phyloP scores from a whole-genome alignment of 371 early-diverging fungal species.

The Syncephalis fuscata region DNA sequence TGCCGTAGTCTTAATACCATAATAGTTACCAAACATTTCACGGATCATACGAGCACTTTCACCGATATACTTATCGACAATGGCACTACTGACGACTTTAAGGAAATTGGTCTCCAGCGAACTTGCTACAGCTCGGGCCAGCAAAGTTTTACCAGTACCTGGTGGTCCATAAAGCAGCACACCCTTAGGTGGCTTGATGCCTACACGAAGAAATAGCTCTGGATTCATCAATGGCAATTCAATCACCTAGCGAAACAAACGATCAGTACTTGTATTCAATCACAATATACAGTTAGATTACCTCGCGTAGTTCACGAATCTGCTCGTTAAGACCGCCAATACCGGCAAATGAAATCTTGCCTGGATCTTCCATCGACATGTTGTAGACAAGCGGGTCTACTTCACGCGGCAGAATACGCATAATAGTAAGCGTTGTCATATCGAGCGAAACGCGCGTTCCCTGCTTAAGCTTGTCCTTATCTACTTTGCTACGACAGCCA shows the following conservation, averaged over 20 bases:
- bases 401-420: conserved; percentile 96
- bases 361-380: conserved; percentile 98
- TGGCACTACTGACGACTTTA: conserved; percentile 92
- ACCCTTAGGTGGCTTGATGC: conserved; percentile 93
- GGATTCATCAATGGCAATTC: conserved; percentile 98
- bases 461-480: conserved; percentile 83
- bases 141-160: conserved; percentile 80
- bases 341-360: conserved; percentile 88
- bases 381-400: conserved; percentile 99
- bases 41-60: conserved; percentile 94
- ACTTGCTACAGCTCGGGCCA: conserved; percentile 97
- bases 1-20: not conserved
- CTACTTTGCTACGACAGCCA: conserved; percentile 90
- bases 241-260: conserved; percentile 49
- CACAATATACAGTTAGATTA: conserved; percentile 11
- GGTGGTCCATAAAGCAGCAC: conserved; percentile 98
- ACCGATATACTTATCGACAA: conserved; percentile 99
- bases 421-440: conserved; percentile 99
- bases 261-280: not conserved
- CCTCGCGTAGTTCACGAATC: conserved; percentile 96
- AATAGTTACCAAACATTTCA: conserved; percentile 89
- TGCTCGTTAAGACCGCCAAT: conserved; percentile 97
- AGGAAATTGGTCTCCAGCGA: conserved; percentile 95
- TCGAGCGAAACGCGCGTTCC: conserved; percentile 97
- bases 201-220: conserved; percentile 96